Percentiles rank a stretch among this genome's conserved stretches.
Conservation (phyloP, 2,329 filamentous ascomycete species). For the Trichoderma sp. region DNA sequence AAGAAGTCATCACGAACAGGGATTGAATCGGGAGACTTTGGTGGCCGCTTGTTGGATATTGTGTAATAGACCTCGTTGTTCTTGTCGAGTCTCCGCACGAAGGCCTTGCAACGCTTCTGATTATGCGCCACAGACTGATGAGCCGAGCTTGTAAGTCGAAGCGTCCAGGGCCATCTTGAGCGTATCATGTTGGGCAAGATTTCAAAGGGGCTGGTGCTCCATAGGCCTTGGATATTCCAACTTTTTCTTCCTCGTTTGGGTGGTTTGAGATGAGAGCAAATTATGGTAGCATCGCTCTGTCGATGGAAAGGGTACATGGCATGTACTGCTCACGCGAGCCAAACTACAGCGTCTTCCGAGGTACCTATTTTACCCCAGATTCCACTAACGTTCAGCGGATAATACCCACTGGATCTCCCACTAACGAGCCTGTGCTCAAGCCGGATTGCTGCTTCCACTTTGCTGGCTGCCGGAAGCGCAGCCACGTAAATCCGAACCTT, state of each 20-base stretch:
- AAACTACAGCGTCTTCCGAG: constrained; percentile 5
- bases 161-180: constrained; percentile 19
- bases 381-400: constrained; percentile 18
- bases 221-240: background rate
- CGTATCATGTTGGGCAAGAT: constrained; percentile 24
- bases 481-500: constrained; percentile 20
- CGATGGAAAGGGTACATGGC: background rate
- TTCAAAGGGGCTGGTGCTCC: background rate
- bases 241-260: background rate
- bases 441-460: background rate
- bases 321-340: constrained; percentile 6
- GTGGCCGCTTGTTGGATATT: constrained; percentile 25
- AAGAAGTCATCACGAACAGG: constrained; percentile 35
- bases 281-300: background rate
- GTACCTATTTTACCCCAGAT: constrained; percentile 17
- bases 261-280: background rate
- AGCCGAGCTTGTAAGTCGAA: constrained; percentile 18
- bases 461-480: constrained; percentile 18
- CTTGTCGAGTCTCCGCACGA: constrained; percentile 28
- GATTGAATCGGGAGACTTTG: constrained; percentile 19
- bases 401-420: constrained; percentile 15
- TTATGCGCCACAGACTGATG: background rate
- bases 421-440: background rate
- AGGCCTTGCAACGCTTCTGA: constrained; percentile 28
- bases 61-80: constrained; percentile 33